A percentile compares a stretch with the other conserved stretches of the same genome.
phyloP scores from a whole-genome alignment of 2,329 filamentous ascomycete species.

The Verticillium albo-atrum region DNA sequence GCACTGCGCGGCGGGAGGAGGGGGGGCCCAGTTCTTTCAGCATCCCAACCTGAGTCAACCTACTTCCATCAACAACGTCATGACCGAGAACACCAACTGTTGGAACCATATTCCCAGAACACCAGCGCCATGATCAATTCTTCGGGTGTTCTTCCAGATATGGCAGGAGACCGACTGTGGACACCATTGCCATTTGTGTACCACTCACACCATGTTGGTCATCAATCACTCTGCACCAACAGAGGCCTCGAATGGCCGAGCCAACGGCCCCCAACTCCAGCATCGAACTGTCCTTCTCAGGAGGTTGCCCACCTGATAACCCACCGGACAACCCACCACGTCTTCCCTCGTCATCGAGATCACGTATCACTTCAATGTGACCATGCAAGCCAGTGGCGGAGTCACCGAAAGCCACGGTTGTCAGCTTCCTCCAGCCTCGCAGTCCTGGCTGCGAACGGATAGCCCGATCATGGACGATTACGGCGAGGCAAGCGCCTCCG shows the following conservation, averaged over 20 bases:
- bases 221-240: not conserved
- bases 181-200: too few relatives aligned
- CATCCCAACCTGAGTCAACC: too few relatives aligned
- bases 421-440: not conserved
- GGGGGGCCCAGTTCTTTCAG: too few relatives aligned
- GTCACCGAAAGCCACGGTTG: not conserved
- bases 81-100: too few relatives aligned
- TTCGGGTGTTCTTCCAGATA: too few relatives aligned
- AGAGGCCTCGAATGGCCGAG: not conserved
- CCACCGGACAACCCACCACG: not conserved
- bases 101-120: too few relatives aligned
- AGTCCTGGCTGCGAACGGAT: not conserved
- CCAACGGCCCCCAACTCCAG: not conserved
- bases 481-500: not conserved
- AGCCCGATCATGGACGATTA: not conserved
- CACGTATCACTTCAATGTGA: not conserved
- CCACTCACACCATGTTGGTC: not conserved
- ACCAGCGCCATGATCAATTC: too few relatives aligned
- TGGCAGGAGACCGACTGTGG: too few relatives aligned
- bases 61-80: too few relatives aligned
- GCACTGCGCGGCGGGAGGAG: too few relatives aligned
- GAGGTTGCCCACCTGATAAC: not conserved
- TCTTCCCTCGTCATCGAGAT: not conserved
- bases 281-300: slow-evolving; percentile 6
- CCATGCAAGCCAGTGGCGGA: not conserved